phyloP scores from a whole-genome alignment of 192 early-diverging fungal genomes.

The Umbelopsis isabellina region DNA sequence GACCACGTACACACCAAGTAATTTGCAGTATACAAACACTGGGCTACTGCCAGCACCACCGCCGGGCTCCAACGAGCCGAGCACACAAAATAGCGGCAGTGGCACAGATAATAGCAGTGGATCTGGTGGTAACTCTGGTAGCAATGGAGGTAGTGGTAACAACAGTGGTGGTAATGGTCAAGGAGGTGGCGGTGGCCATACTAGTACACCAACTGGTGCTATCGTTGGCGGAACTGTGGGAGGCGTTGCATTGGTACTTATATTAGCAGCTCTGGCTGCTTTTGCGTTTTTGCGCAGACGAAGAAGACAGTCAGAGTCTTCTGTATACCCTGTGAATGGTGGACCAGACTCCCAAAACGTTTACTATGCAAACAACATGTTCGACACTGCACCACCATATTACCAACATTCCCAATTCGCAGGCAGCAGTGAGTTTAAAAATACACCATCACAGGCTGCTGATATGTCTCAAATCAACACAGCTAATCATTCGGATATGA shows the following conservation, averaged over 20 bases:
- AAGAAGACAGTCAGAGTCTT: neutral
- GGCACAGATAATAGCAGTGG: neutral
- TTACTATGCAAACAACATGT: neutral
- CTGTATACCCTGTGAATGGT: neutral
- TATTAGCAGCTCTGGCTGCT: neutral
- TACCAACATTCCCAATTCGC: neutral
- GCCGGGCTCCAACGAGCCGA: neutral
- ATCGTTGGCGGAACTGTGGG: slow-evolving; percentile 11
- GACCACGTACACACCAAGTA: neutral
- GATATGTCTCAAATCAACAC: neutral
- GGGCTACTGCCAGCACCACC: neutral
- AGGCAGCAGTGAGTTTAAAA: neutral
- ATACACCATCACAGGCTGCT: neutral
- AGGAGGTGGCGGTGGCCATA: neutral
- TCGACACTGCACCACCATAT: slow-evolving; percentile 4
- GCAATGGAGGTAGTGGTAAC: neutral
- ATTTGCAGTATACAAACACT: slow-evolving; percentile 8
- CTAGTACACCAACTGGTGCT: neutral
- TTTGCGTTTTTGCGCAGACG: neutral
- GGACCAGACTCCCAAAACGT: neutral
- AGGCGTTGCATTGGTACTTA: slow-evolving; percentile 9
- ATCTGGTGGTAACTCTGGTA: neutral
- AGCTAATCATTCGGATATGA: neutral
- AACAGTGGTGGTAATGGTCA: neutral
- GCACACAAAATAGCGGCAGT: slow-evolving; percentile 2